phyloP scores from a whole-genome alignment of 768 basidiomycete species.

The Leccinellum albellum region DNA sequence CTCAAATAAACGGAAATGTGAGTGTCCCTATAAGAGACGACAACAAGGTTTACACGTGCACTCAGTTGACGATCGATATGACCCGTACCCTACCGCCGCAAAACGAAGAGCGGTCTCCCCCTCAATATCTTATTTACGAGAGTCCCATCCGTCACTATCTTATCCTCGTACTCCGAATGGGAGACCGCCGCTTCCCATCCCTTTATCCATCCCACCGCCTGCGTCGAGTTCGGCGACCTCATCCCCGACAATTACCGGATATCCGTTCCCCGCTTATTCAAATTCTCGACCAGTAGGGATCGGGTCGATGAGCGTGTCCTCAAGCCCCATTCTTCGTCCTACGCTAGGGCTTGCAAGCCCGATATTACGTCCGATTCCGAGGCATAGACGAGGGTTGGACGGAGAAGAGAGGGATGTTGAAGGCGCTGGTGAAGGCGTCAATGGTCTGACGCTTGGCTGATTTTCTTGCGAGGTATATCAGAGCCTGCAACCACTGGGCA shows the following conservation, averaged over 20 bases:
- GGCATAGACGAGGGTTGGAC: constrained; percentile 47
- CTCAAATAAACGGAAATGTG: constrained; percentile 79
- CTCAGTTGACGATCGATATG: constrained; percentile 78
- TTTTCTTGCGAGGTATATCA: not conserved
- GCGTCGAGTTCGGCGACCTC: constrained; percentile 61
- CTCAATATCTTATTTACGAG: constrained; percentile 65
- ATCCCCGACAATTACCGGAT: constrained; percentile 64
- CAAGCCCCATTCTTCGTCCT: constrained; percentile 72
- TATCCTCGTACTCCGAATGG: constrained; percentile 45
- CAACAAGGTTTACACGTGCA: constrained; percentile 8
- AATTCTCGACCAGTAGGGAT: constrained; percentile 30
- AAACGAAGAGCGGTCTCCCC: constrained; percentile 85
- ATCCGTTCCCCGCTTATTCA: constrained; percentile 42
- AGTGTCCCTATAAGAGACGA: constrained; percentile 9
- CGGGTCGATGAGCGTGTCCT: constrained; percentile 53
- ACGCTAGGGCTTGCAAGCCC: constrained; percentile 74
- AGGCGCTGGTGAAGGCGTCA: constrained; percentile 75
- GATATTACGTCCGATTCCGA: constrained; percentile 64
- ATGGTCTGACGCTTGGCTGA: constrained; percentile 48
- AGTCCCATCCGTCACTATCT: constrained; percentile 50
- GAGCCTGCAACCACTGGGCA: not conserved
- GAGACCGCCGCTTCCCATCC: constrained; percentile 65
- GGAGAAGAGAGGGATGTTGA: constrained; percentile 70
- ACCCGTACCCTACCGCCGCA: constrained; percentile 73
- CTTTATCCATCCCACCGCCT: constrained; percentile 58